Percentiles rank a stretch among this genome's conserved stretches.
Evolutionary conservation across 495 filamentous ascomycete genomes (phyloP).

Genomic region (Cudoniella acicularis): DNA sequence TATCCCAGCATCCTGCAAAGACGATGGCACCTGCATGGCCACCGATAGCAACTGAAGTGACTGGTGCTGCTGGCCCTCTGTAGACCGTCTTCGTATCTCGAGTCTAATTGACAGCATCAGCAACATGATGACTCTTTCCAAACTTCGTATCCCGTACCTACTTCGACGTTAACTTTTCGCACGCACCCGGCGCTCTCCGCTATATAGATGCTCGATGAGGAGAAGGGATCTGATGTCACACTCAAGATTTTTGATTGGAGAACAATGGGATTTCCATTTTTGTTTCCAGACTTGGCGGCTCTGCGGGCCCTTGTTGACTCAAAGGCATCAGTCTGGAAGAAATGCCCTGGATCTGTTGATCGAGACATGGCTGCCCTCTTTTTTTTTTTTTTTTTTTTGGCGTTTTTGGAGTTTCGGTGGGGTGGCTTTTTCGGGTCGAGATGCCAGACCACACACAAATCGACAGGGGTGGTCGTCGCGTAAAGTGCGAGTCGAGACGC

Average conservation of each 20-base stretch:
- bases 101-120: constrained; percentile 11
- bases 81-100: constrained; percentile 42
- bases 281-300: constrained; percentile 77
- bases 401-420: neutral
- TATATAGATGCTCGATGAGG: constrained; percentile 62
- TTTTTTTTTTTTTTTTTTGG: neutral
- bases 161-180: constrained; percentile 68
- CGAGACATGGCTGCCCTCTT: constrained; percentile 51
- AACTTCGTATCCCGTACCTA: constrained; percentile 46
- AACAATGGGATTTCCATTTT: constrained; percentile 73
- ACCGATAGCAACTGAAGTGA: constrained; percentile 73
- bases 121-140: constrained; percentile 3
- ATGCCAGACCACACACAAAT: no score
- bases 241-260: constrained; percentile 85
- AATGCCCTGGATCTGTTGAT: constrained; percentile 65
- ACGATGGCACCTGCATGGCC: constrained; percentile 50
- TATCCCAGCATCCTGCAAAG: constrained; percentile 93
- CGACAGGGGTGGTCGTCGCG: constrained; percentile 18
- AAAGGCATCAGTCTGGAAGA: constrained; percentile 85
- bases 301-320: constrained; percentile 69
- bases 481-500: constrained; percentile 19
- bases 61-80: constrained; percentile 71
- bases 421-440: neutral
- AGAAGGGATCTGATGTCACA: constrained; percentile 62
- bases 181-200: constrained; percentile 81